Base-by-base conservation (phyloP, 2,329 filamentous ascomycete species). In the Aspergillus caelatus region DNA sequence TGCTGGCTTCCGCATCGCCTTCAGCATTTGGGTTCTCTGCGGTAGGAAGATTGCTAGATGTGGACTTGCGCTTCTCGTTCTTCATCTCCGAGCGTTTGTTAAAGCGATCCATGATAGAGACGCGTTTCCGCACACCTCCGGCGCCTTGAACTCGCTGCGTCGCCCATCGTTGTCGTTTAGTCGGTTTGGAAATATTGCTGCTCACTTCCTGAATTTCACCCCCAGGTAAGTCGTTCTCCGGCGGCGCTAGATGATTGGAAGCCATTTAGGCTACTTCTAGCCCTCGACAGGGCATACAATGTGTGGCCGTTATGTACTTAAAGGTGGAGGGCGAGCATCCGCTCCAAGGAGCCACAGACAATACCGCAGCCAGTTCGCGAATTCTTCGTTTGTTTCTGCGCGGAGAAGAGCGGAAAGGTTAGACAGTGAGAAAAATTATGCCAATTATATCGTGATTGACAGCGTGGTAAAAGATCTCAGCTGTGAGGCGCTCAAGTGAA, bases 151-250 rank as follows among this genome's bases (percentile, higher is more conserved):
- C 87, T 77, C 93, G 92, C 74, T 94, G 92, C n/a, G 95, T 98
- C 21, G 95, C 94, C 95, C 95, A 98, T 88, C 95, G 86, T 78
- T 95, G 89, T 75, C 94, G 86, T 76, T 94, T 93, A 26, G 89
- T 90, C 10, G 86, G 84, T 66, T 85, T 86, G 50, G 86, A 85
- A 64, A 85, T 80, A 70, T 87, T 83, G 69, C 79, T 84, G 60
- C 56, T 66, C 34, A 70, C 67, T 63, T 74, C 73, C 43, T 65
- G 70, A 53, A 75, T 61, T 23, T 74, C 72, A 59, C 66, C 69
- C 54, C 68, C 68, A 60, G 71, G 70, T 41, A 75, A 74, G 46
- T 68, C 66, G 53, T 65, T 69, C 57, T 74, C 73, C 43, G 65
- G 70, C 59, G 52, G 26, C 19, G 71, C 71, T 57, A 79, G 78